phyloP scores from a whole-genome alignment of 495 filamentous ascomycete species.

The Glutinoglossum americanum region DNA sequence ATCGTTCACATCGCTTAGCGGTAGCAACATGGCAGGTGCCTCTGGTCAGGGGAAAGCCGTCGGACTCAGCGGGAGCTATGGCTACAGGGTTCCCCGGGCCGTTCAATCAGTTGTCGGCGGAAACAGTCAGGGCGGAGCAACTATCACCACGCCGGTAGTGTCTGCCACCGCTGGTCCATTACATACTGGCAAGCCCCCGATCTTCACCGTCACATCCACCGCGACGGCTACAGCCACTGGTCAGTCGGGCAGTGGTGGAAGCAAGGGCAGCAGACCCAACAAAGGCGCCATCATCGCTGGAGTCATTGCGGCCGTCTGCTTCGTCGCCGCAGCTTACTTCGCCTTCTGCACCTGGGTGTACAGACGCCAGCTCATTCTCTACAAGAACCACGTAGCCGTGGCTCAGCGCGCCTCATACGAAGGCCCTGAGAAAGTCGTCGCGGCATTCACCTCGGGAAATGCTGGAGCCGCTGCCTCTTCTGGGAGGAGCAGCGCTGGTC shows the following conservation, averaged over 20 bases:
- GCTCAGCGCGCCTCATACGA: constrained; percentile 17
- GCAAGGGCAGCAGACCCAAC: constrained; percentile 18
- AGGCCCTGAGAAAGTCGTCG: constrained; percentile 15
- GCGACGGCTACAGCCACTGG: constrained; percentile 20
- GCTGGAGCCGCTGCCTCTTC: background rate
- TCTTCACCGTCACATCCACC: constrained; percentile 40
- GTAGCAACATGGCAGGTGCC: constrained; percentile 18
- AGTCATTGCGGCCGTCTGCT: constrained; percentile 17
- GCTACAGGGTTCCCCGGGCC: constrained; percentile 38
- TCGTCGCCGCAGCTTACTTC: constrained; percentile 34
- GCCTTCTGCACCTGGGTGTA: constrained; percentile 55
- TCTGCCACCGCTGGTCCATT: constrained; percentile 45
- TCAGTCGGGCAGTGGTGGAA: background rate
- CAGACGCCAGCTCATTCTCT: constrained; percentile 36
- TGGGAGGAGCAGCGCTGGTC: background rate
- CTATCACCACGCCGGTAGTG: constrained; percentile 39
- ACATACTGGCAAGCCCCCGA: constrained; percentile 38
- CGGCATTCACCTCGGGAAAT: constrained; percentile 10
- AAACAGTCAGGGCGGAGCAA: constrained; percentile 35
- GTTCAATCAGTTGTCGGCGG: constrained; percentile 46
- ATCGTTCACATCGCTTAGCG: constrained; percentile 29
- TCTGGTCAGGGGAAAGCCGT: background rate
- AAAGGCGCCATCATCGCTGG: constrained; percentile 40
- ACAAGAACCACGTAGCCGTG: constrained; percentile 39
- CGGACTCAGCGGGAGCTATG: constrained; percentile 25